phyloP scores from a whole-genome alignment of 2,329 filamentous ascomycete genomes.

The Scorias spongiosa region DNA sequence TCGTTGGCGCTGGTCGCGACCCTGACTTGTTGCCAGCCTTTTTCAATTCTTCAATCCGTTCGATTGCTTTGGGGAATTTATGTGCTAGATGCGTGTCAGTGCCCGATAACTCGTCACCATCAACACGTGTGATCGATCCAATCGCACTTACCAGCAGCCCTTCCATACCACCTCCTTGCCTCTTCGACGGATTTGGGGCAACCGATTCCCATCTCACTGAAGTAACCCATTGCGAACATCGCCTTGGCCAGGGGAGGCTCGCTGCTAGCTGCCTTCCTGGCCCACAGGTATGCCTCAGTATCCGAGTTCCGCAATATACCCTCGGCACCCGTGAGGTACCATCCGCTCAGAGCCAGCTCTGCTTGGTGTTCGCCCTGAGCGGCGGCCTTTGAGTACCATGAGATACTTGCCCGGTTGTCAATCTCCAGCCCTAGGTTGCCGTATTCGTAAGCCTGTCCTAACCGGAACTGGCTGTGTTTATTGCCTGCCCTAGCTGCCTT shows the following conservation, averaged over 20 bases:
- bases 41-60: slow-evolving; percentile 85
- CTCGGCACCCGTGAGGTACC: slow-evolving; percentile 77
- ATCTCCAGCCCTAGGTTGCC: slow-evolving; percentile 69
- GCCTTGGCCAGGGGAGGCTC: slow-evolving; percentile 68
- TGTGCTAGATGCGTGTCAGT: slow-evolving; percentile 46
- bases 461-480: slow-evolving; percentile 83
- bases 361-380: slow-evolving; percentile 88
- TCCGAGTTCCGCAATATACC: slow-evolving; percentile 83
- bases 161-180: slow-evolving; percentile 95
- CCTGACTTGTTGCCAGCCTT: slow-evolving; percentile 50
- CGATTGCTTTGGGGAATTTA: slow-evolving; percentile 84
- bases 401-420: slow-evolving; percentile 71
- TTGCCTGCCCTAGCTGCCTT: slow-evolving; percentile 81
- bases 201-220: slow-evolving; percentile 89
- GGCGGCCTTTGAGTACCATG: slow-evolving; percentile 86
- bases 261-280: slow-evolving; percentile 76
- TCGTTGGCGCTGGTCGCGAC: slow-evolving; percentile 38
- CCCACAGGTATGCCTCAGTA: slow-evolving; percentile 94
- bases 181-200: slow-evolving; percentile 76
- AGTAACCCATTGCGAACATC: slow-evolving; percentile 97
- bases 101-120: neutral
- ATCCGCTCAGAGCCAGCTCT: slow-evolving; percentile 45
- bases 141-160: slow-evolving; percentile 69
- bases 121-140: too few relatives aligned
- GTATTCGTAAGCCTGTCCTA: slow-evolving; percentile 82